Percentiles rank a stretch among this genome's conserved stretches.
These are phyloP conservation scores for Candida chauliodis DNA, from an alignment of 805 yeast genomes.

Conservation along the genomic window DNA sequence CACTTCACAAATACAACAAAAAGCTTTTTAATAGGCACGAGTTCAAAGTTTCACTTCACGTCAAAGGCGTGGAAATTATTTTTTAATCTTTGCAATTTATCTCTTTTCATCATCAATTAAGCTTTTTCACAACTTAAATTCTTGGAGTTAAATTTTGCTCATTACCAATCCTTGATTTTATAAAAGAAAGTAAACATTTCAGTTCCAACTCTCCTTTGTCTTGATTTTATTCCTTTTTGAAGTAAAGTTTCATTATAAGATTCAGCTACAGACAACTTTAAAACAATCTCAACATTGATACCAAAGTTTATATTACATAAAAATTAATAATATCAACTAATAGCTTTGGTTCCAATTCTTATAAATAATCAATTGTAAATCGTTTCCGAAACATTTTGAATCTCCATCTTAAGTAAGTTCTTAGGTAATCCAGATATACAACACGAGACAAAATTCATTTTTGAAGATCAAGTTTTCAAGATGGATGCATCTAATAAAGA, in stretches of 20 bases:
- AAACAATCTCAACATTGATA: too few species aligned
- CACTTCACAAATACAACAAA: too few species aligned
- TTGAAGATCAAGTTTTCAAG: too few species aligned
- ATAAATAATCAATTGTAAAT: too few species aligned
- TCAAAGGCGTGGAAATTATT: not conserved
- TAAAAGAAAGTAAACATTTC: not conserved
- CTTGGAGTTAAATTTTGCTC: not conserved
- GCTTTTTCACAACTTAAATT: not conserved
- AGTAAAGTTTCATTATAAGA: too few species aligned
- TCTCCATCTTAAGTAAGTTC: not conserved
- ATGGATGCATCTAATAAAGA: conserved; percentile 11
- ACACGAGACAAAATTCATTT: not conserved
- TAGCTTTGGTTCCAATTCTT: not conserved
- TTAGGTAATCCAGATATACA: conserved; percentile 1
- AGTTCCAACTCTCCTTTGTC: not conserved
- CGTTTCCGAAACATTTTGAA: too few species aligned
- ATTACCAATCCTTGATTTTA: not conserved
- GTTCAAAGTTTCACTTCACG: too few species aligned
- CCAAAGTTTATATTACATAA: too few species aligned
- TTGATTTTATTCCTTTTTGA: not conserved
- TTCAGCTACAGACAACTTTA: too few species aligned
- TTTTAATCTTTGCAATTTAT: not conserved
- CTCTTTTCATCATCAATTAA: not conserved
- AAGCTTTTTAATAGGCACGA: too few species aligned
- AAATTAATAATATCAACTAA: too few species aligned